These are phyloP conservation scores for Cicer judaicum DNA, from an alignment of 306 rosid species.

Conservation along the genomic window DNA sequence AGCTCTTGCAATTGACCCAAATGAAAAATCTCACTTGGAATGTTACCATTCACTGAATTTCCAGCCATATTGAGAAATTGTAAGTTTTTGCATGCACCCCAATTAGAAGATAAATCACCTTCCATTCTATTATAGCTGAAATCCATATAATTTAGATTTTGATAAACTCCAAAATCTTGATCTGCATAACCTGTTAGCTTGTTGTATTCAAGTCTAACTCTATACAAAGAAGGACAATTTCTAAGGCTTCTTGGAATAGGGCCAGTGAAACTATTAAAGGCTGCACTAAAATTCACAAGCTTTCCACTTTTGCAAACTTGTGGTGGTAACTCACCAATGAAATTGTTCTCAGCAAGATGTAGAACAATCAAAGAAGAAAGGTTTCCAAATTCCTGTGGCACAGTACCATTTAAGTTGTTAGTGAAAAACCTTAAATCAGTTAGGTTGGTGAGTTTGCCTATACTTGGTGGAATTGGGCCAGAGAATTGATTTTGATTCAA, in stretches of 20 bases:
- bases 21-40: conserved; percentile 53
- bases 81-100: conserved; percentile 58
- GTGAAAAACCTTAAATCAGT: conserved; percentile 44
- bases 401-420: conserved; percentile 53
- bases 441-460: conserved; percentile 54
- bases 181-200: conserved; percentile 51
- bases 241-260: conserved; percentile 57
- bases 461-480: conserved; percentile 53
- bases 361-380: conserved; percentile 53
- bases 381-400: conserved; percentile 60
- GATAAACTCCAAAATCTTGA: conserved; percentile 62
- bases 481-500: conserved; percentile 50
- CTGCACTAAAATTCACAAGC: conserved; percentile 59
- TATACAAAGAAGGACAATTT: conserved; percentile 51
- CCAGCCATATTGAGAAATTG: conserved; percentile 48
- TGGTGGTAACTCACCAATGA: conserved; percentile 61
- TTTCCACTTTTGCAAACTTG: conserved; percentile 55
- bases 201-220: conserved; percentile 59
- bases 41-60: conserved; percentile 51
- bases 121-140: conserved; percentile 56
- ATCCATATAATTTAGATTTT: conserved; percentile 59
- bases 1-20: conserved; percentile 9
- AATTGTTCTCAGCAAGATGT: conserved; percentile 63
- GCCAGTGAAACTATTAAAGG: conserved; percentile 58
- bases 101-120: conserved; percentile 54